Conservation (phyloP, 139 green algal genomes). For the Yamagishiella unicocca region DNA sequence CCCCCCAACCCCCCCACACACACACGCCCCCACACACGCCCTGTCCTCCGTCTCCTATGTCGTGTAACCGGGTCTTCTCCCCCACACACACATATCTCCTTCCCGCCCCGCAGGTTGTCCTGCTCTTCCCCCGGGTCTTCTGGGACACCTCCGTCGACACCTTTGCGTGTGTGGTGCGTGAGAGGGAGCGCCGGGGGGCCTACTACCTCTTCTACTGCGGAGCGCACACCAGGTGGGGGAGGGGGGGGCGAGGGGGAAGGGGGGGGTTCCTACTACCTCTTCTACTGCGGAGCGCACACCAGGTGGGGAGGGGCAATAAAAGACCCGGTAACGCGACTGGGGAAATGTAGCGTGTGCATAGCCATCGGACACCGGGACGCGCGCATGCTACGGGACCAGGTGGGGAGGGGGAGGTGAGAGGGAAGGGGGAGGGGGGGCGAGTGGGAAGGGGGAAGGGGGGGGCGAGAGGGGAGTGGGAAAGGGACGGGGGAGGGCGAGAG, state of each 20-base stretch:
- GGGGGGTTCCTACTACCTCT: constrained; percentile 92
- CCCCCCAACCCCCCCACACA: no score
- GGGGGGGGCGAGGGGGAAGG: constrained; percentile 39
- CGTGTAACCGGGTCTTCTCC: no score
- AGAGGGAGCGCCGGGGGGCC: constrained; percentile 72
- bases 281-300: constrained; percentile 85
- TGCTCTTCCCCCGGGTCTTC: constrained; percentile 95
- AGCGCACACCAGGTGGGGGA: constrained; percentile 34
- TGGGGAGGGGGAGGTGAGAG: background rate
- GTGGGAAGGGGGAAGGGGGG: no score
- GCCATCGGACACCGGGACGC: no score
- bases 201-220: constrained; percentile 97
- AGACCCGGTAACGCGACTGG: background rate
- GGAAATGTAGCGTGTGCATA: no score
- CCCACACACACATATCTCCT: no score
- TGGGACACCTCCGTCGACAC: constrained; percentile 89
- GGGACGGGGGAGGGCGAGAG: no score
- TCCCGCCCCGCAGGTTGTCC: constrained; percentile 77
- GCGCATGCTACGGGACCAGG: background rate
- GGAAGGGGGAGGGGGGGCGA: background rate
- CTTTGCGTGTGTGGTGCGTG: constrained; percentile 82
- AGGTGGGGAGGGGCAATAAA: constrained; percentile 12
- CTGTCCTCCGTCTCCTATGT: no score
- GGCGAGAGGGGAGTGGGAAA: no score
- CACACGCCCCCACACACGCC: no score